Conservation (phyloP, 2,329 filamentous ascomycete genomes). For the Aspergillus unguis region DNA sequence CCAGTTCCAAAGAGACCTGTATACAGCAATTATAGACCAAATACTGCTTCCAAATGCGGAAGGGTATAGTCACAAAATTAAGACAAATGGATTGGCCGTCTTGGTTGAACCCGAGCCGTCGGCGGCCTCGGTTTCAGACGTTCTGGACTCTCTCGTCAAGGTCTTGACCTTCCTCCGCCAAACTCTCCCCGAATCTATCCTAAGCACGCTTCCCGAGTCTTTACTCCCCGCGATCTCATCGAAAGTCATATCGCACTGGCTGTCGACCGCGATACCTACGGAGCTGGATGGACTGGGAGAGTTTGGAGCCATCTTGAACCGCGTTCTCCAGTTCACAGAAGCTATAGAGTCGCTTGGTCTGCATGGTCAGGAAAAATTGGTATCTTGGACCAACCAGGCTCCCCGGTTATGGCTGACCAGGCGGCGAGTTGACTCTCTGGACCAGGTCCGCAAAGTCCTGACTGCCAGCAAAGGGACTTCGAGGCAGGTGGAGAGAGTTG, state of each 20-base stretch:
- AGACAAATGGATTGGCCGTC: conserved; percentile 29
- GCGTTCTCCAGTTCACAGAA: conserved; percentile 62
- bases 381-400: conserved; percentile 76
- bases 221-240: conserved; percentile 68
- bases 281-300: conserved; percentile 66
- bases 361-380: conserved; percentile 59
- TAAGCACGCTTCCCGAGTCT: conserved; percentile 58
- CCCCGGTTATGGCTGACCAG: conserved; percentile 82
- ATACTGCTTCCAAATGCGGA: conserved; percentile 28
- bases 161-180: conserved; percentile 52
- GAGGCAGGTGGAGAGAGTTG: conserved; percentile 74
- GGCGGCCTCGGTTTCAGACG: conserved; percentile 28
- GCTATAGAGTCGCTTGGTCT: conserved; percentile 62
- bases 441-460: conserved; percentile 68
- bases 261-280: conserved; percentile 72
- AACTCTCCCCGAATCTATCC: conserved; percentile 49
- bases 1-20: conserved; percentile 33
- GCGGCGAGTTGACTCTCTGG: conserved; percentile 74
- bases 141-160: conserved; percentile 43
- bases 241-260: conserved; percentile 68
- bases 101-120: conserved; percentile 23
- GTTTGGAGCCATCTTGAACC: conserved; percentile 69
- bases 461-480: conserved; percentile 63
- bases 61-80: conserved; percentile 25
- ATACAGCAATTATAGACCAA: conserved; percentile 31